Evolutionary conservation across 176 grass and related monocot genomes (phyloP), one percentile per base, ranked within the genome.

Genomic region (Triticum timopheevii): DNA sequence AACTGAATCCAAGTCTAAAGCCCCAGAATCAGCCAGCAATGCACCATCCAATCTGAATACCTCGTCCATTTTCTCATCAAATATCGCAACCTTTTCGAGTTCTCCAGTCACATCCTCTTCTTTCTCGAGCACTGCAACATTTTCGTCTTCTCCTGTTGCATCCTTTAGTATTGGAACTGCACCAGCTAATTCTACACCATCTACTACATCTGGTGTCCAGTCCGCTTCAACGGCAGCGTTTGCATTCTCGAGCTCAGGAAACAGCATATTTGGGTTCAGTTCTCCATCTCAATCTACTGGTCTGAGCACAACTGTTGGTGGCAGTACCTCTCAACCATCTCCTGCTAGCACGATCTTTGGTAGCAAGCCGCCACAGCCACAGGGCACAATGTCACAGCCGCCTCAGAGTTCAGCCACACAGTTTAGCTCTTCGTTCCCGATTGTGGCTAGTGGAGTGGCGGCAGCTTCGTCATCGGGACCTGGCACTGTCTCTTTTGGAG

Each of bases 271-370:
- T 80, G 87, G 87, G 20, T 89, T 91, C 68, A 90, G 67, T 49
- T 54, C 80, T 61, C 76, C 91, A 77, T 84, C 81, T 59, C 86
- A 95, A 40, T 82, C 87, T 50, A 47, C 80, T 91, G 49, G 61
- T 54, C 84, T 76, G 20, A 80, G 39, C 67, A 80, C 86, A 76
- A 82, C 81, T 20, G 73, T 79, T 80, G 67, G 62, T 78, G 40
- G 34, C 35, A 80, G 31, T 81, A 80, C 70, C 71, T 65, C 84
- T n/a, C 91, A 80, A 80, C 56, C 66, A 61, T 50, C 77, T 89
- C 34, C 73, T 34, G 34, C 64, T 67, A 67, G 78, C 79, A 39
- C 63, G 20, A 10, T 88, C 28, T 88, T 92, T 89, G 86, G 83
- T 50, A 82, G 44, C 76, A 87, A 73, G 44, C 22, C 47, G 36